Evolutionary conservation across 352 stramenopile genomes (phyloP).

Genomic region (Globisporangium parvum): DNA sequence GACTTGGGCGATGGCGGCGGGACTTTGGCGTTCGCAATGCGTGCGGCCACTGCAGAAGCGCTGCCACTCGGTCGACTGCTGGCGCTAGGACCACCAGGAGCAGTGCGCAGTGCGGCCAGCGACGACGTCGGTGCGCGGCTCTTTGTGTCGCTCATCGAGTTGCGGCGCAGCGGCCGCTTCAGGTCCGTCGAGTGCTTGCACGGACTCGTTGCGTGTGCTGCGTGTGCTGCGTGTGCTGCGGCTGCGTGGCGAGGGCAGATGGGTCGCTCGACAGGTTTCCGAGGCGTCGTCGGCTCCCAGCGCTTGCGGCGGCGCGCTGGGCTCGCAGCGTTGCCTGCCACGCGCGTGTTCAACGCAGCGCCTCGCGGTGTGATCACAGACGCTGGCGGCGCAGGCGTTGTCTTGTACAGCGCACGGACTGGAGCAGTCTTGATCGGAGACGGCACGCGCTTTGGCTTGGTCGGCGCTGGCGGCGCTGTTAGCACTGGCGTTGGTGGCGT

Average conservation of each 20-base stretch:
- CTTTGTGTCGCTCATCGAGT: conserved; percentile 4
- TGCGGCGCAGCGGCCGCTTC: conserved; percentile 1
- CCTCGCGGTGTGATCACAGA: not conserved
- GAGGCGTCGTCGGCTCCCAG: conserved; percentile 8
- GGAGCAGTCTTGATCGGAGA: not conserved
- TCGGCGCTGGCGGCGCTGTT: too few species aligned
- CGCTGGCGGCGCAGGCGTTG: not conserved
- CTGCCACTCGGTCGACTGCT: not conserved
- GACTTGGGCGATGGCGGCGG: too few species aligned
- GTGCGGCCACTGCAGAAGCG: not conserved
- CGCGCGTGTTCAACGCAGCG: too few species aligned
- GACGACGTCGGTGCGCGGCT: not conserved
- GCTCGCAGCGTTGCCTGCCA: not conserved
- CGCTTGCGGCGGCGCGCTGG: not conserved
- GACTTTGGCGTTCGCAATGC: too few species aligned
- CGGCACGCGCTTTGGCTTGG: not conserved
- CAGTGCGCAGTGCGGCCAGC: not conserved
- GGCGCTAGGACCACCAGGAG: too few species aligned
- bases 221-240: not conserved
- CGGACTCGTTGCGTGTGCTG: not conserved
- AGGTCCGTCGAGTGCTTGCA: not conserved
- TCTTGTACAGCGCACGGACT: not conserved
- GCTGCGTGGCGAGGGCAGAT: conserved; percentile 8
- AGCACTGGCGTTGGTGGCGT: too few species aligned
- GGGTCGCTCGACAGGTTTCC: conserved; percentile 2